These are phyloP conservation scores for Pseudotsuga menziesii DNA, from an alignment of 75 land plant species.

Conservation along the genomic window DNA sequence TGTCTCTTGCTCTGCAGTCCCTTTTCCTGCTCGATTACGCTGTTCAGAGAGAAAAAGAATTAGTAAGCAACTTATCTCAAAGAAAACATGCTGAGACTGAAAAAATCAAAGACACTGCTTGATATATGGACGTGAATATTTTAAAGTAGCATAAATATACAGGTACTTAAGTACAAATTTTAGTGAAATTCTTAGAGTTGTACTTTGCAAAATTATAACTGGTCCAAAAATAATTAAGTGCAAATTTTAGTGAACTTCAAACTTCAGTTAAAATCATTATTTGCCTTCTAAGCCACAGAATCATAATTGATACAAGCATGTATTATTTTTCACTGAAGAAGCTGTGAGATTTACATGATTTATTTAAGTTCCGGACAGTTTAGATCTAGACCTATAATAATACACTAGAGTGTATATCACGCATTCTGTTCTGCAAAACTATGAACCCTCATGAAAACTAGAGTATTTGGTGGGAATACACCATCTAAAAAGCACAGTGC, in stretches of 20 bases:
- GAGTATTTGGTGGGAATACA: neutral
- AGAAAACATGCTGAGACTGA: neutral
- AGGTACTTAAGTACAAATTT: no score
- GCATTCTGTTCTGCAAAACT: neutral
- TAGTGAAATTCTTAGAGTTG: no score
- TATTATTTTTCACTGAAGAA: neutral
- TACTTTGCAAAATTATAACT: no score
- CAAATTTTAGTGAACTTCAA: neutral
- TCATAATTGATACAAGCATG: neutral
- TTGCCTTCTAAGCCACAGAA: neutral
- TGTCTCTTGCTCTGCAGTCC: conserved; percentile 4
- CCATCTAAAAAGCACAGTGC: neutral
- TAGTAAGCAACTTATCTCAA: neutral
- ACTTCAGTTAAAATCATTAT: neutral
- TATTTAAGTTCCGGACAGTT: neutral
- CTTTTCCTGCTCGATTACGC: conserved; percentile 10
- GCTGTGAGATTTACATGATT: neutral
- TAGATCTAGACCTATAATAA: neutral
- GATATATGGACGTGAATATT: no score
- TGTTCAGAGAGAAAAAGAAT: conserved; percentile 13
- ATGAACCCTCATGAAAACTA: neutral
- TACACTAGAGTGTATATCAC: neutral
- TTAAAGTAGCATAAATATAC: no score
- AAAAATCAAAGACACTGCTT: neutral
- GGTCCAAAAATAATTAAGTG: no score